Evolutionary conservation across 2,329 filamentous ascomycete genomes (phyloP).

Genomic region (Monosporascus sp.): DNA sequence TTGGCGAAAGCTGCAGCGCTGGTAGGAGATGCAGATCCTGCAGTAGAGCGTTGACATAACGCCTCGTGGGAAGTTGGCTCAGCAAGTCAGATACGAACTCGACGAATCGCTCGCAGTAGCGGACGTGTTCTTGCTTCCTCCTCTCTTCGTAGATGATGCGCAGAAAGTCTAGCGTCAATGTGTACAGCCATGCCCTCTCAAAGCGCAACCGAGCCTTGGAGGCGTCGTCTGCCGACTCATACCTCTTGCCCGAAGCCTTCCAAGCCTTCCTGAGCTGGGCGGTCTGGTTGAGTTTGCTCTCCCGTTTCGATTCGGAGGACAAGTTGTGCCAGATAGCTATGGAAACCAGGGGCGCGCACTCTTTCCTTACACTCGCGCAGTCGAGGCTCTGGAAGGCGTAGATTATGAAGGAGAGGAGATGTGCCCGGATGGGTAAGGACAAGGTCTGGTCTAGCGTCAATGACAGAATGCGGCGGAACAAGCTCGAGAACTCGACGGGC

Average conservation of each 20-base stretch:
- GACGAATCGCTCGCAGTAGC: constrained; percentile 88
- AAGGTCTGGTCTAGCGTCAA: constrained; percentile 73
- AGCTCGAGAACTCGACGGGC: constrained; percentile 74
- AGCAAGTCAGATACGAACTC: constrained; percentile 87
- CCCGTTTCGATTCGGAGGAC: constrained; percentile 68
- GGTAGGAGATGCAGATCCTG: constrained; percentile 81
- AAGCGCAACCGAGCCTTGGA: constrained; percentile 78
- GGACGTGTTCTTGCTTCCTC: constrained; percentile 55
- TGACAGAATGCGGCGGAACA: constrained; percentile 86
- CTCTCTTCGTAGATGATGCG: constrained; percentile 60
- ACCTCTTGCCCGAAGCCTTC: constrained; percentile 81
- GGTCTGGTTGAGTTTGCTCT: constrained; percentile 66
- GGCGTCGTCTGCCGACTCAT: constrained; percentile 76
- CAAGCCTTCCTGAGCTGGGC: constrained; percentile 81
- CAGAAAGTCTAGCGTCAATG: constrained; percentile 78
- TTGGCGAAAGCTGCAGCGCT: constrained; percentile 69
- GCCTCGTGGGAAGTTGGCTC: constrained; percentile 87
- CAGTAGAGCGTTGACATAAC: constrained; percentile 86
- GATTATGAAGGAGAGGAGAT: constrained; percentile 86
- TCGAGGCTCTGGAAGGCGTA: constrained; percentile 92
- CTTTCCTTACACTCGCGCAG: constrained; percentile 81
- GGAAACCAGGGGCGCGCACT: constrained; percentile 91
- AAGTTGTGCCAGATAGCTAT: constrained; percentile 96
- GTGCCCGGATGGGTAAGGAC: constrained; percentile 62
- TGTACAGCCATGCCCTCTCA: constrained; percentile 90